Evolutionary conservation across 129 eudicot genomes (phyloP).

Genomic region (sunflower (Helianthus annuus)): HanXRQr2.0-SUNRISE NC_035445.2:145290153-145290652

Average conservation of each 20-base stretch:
- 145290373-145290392: conserved; percentile 73
- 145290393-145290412: conserved; percentile 39
- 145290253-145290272: conserved; percentile 81
- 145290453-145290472: background rate
- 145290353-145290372: conserved; percentile 78
- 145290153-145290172: conserved; percentile 80
- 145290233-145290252: conserved; percentile 88
- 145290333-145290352: conserved; percentile 77
- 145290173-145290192: conserved; percentile 92
- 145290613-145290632: background rate
- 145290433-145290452: background rate
- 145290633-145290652: background rate
- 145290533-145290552: background rate
- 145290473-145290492: background rate
- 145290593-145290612: conserved; percentile 17
- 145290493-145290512: background rate
- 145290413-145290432: background rate
- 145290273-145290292: conserved; percentile 69
- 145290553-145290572: background rate
- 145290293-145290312: conserved; percentile 74
- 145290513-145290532: background rate
- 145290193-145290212: conserved; percentile 89
- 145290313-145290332: conserved; percentile 83
- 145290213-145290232: conserved; percentile 80
- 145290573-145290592: conserved; percentile 4